Percentiles rank a stretch among this genome's conserved stretches.
Evolutionary conservation across 805 yeast species (phyloP).

Genomic region (Ogataea minuta): DNA sequence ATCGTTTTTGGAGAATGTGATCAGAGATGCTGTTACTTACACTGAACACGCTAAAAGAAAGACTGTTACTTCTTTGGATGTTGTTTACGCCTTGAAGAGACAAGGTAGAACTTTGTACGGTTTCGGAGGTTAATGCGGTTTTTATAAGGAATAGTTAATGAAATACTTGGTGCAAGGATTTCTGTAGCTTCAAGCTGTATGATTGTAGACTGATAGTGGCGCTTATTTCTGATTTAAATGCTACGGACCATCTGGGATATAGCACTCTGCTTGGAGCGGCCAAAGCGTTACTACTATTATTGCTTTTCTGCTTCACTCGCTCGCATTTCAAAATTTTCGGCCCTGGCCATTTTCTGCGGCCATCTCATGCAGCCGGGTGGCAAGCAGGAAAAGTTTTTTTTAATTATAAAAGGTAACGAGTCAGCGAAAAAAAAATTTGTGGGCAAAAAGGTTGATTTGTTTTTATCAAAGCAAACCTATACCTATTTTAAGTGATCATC

Average conservation of each 20-base stretch:
- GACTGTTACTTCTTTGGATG: constrained; percentile 98
- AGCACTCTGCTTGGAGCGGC: too few relatives aligned
- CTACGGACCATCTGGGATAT: too few relatives aligned
- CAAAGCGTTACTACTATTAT: too few relatives aligned
- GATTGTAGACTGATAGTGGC: too few relatives aligned
- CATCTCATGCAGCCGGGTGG: constrained; percentile 7
- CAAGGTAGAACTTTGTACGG: constrained; percentile 99
- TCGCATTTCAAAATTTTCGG: constrained; percentile 1
- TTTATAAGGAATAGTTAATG: constrained; percentile 11
- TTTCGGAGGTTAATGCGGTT: constrained; percentile 87
- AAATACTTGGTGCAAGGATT: constrained; percentile 13
- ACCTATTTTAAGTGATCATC: constrained; percentile 14
- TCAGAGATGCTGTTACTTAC: constrained; percentile 98
- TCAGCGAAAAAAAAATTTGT: constrained; percentile 11
- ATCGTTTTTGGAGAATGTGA: constrained; percentile 93
- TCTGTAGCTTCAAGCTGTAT: not conserved
- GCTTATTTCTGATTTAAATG: too few relatives aligned
- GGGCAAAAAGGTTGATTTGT: constrained; percentile 14
- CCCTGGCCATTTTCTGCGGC: constrained; percentile 4
- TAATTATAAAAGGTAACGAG: constrained; percentile 12
- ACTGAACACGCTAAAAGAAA: constrained; percentile 99
- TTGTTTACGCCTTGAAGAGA: constrained; percentile 98
- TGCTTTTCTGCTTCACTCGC: too few relatives aligned
- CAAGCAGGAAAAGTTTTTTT: constrained; percentile 11
- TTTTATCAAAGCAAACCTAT: constrained; percentile 10